Evolutionary conservation across 768 basidiomycete species (phyloP).

Genomic region (Tulasnella sp.): DNA sequence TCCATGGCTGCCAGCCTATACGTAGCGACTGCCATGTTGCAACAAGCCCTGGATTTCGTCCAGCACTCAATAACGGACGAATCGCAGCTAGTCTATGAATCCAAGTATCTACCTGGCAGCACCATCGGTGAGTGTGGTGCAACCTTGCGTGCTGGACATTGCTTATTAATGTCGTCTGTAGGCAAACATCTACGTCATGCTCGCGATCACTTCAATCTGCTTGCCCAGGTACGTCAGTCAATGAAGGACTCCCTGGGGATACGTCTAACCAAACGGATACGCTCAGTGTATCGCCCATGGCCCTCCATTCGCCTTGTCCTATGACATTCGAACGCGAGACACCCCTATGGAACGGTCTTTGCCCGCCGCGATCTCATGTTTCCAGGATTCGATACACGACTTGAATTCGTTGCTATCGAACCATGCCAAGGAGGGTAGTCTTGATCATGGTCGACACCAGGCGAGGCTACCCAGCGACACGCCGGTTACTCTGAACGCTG

Average conservation of each 20-base stretch:
- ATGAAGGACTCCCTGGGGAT: background rate
- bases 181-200: constrained; percentile 83
- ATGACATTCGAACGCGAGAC: constrained; percentile 64
- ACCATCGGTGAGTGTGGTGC: constrained; percentile 54
- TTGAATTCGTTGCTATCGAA: constrained; percentile 29
- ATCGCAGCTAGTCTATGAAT: constrained; percentile 54
- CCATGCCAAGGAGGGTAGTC: constrained; percentile 20
- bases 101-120: constrained; percentile 73
- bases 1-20: constrained; percentile 18
- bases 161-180: background rate
- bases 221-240: constrained; percentile 11
- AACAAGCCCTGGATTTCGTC: constrained; percentile 57
- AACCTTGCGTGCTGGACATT: background rate
- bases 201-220: constrained; percentile 54
- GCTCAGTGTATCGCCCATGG: constrained; percentile 34
- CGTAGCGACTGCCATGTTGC: constrained; percentile 55
- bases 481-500: constrained; percentile 61
- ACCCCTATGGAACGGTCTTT: constrained; percentile 73
- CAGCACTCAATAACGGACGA: constrained; percentile 53
- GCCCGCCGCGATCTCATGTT: constrained; percentile 47
- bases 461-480: constrained; percentile 40
- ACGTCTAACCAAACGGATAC: background rate
- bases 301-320: constrained; percentile 46
- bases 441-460: constrained; percentile 27
- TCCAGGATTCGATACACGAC: constrained; percentile 40